Evolutionary conservation across 1,284 basidiomycete species (phyloP), one percentile per base, ranked within the genome.

Genomic region (Ustilago esculenta): DNA sequence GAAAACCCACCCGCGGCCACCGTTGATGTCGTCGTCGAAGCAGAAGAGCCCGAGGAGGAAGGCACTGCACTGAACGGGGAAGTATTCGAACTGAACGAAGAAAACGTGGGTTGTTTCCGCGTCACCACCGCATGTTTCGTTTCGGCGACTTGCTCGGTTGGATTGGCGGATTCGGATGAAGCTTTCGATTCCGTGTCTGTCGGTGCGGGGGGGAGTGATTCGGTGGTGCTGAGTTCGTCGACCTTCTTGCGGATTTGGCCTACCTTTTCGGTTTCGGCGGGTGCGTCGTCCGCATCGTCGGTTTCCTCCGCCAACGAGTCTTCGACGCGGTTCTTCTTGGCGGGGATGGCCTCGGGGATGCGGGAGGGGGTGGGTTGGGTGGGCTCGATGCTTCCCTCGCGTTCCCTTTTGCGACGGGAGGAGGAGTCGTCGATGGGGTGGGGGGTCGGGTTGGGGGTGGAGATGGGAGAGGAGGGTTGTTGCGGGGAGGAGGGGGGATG

Each of bases 211-310:
- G n/a, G n/a, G n/a, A n/a, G n/a, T n/a, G n/a, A n/a, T n/a, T n/a
- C n/a, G n/a, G n/a, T n/a, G n/a, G 70, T 75, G 58, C 67, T 76
- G 18, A 77, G 21, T 33, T 76, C 66, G 23, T 72, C 45, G 21
- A 76, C 76, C 43, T 72, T 68, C 36, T 76, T 57, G 36, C 74
- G 67, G 35, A 77, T 77, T 15, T 75, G 74, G 2, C 76, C 74
- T 10, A 77, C 76, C 43, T 69, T 74, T 46, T 76, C 72, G 17
- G 68, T 67, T 29, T 76, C 69, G 11, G 32, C 61, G 3, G 42
- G 23, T 12, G 27, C 27, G 23, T 46, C 46, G 18, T 61, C 57
- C 7, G 63, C 50, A 27, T 66, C 55, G 29, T 61, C 58, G 10
- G 68, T 51, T 37, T 67, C 69, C 21, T 61, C 59, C 30, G 41